Percentiles rank a stretch among this genome's conserved stretches.
Evolutionary conservation across 352 stramenopile genomes (phyloP).

Genomic region (Pythium myriotylum): DNA sequence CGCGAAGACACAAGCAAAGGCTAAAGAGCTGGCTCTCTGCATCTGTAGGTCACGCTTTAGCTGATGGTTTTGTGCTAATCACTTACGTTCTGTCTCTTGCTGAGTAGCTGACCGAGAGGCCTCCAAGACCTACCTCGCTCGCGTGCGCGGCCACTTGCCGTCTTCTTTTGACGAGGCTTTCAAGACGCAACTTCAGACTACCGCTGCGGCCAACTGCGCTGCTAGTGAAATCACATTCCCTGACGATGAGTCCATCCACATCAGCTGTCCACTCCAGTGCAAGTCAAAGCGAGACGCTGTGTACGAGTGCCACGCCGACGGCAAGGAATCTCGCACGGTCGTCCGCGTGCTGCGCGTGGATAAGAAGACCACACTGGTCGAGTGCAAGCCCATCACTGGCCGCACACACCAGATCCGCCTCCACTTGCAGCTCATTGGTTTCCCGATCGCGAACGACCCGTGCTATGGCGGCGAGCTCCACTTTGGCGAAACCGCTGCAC

Average conservation of each 20-base stretch:
- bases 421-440: slow-evolving; percentile 92
- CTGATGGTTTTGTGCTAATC: slow-evolving; percentile 1
- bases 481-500: slow-evolving; percentile 74
- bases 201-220: slow-evolving; percentile 46
- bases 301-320: slow-evolving; percentile 82
- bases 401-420: slow-evolving; percentile 98
- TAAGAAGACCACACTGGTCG: slow-evolving; percentile 83
- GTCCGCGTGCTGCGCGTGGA: slow-evolving; percentile 62
- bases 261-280: slow-evolving; percentile 85
- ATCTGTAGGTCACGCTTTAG: slow-evolving; percentile 52
- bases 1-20: slow-evolving; percentile 76
- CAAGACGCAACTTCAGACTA: slow-evolving; percentile 42
- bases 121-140: slow-evolving; percentile 95
- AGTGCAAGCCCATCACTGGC: slow-evolving; percentile 94
- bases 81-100: background rate
- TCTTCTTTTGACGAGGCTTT: slow-evolving; percentile 32
- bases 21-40: slow-evolving; percentile 66
- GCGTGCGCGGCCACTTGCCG: slow-evolving; percentile 91
- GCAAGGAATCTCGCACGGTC: slow-evolving; percentile 79
- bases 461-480: slow-evolving; percentile 96
- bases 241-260: slow-evolving; percentile 49
- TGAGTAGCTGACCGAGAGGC: slow-evolving; percentile 69
- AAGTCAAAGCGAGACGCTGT: slow-evolving; percentile 81
- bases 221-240: slow-evolving; percentile 60
- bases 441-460: slow-evolving; percentile 97